Conservation (phyloP, 2,329 filamentous ascomycete genomes). For the Fusarium hainanense region DNA sequence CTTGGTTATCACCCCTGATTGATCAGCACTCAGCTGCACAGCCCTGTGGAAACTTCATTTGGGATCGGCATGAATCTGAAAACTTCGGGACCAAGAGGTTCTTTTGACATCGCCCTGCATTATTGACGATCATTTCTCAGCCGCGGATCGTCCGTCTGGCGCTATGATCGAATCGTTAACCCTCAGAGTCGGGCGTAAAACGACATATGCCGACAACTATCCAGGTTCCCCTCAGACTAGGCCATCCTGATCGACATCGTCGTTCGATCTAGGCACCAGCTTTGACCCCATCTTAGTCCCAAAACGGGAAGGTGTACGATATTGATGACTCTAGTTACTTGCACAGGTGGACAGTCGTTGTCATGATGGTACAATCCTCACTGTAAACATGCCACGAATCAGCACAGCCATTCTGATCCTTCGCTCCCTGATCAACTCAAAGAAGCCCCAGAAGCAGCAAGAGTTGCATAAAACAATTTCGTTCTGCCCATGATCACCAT, state of each 20-base stretch:
- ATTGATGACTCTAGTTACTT: accelerated
- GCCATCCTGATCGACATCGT: neutral
- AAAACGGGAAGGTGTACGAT: neutral
- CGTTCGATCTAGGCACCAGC: neutral
- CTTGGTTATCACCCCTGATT: neutral
- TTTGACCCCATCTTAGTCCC: neutral
- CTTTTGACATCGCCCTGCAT: neutral
- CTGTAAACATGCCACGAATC: too few relatives aligned
- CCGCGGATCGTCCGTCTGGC: neutral
- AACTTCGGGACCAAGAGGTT: neutral
- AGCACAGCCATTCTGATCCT: neutral
- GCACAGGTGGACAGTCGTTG: accelerated
- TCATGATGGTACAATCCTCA: too few relatives aligned
- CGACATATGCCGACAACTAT: neutral
- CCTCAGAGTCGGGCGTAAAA: neutral
- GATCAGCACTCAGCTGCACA: conserved; percentile 22
- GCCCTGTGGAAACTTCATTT: conserved; percentile 1
- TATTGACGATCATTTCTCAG: neutral
- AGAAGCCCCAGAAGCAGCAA: conserved; percentile 34
- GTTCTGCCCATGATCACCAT: conserved; percentile 53
- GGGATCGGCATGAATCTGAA: neutral
- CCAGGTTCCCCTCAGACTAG: neutral
- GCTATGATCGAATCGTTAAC: neutral
- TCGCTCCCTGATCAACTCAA: conserved; percentile 10
- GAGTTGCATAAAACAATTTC: conserved; percentile 49